Conservation (phyloP, 2,329 filamentous ascomycete species). For the Aureobasidium lini region DNA sequence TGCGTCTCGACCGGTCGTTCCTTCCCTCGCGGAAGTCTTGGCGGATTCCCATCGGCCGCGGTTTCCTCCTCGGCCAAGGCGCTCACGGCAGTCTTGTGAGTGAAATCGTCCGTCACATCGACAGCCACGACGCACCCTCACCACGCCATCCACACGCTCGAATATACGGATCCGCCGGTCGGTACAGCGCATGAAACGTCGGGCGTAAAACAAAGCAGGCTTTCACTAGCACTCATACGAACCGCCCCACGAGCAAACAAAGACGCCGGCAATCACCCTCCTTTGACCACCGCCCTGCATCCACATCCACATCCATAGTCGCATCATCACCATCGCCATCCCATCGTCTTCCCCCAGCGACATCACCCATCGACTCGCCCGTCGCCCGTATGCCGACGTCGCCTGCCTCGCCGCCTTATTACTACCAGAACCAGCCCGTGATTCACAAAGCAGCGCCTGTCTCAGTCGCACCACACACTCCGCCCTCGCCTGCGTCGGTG, state of each 20-base stretch:
- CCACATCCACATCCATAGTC: not conserved
- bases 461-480: slow-evolving; percentile 33
- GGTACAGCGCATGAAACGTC: slow-evolving; percentile 7
- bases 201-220: slow-evolving; percentile 5
- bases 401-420: slow-evolving; percentile 37
- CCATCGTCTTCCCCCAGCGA: not conserved
- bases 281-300: not conserved
- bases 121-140: not conserved
- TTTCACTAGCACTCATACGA: not conserved
- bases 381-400: slow-evolving; percentile 21
- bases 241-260: slow-evolving; percentile 6
- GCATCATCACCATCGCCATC: not conserved
- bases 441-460: slow-evolving; percentile 21
- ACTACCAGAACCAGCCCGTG: slow-evolving; percentile 35
- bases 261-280: not conserved
- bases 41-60: too few relatives aligned
- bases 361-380: not conserved
- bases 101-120: not conserved
- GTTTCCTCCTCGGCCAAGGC: not conserved
- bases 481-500: slow-evolving; percentile 36
- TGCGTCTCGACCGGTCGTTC: not conserved
- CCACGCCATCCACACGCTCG: not conserved
- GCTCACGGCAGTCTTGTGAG: not conserved
- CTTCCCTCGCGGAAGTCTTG: too few relatives aligned
- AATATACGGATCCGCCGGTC: slow-evolving; percentile 5